phyloP scores from a whole-genome alignment of 2,329 filamentous ascomycete species.

The Claviceps sp. region DNA sequence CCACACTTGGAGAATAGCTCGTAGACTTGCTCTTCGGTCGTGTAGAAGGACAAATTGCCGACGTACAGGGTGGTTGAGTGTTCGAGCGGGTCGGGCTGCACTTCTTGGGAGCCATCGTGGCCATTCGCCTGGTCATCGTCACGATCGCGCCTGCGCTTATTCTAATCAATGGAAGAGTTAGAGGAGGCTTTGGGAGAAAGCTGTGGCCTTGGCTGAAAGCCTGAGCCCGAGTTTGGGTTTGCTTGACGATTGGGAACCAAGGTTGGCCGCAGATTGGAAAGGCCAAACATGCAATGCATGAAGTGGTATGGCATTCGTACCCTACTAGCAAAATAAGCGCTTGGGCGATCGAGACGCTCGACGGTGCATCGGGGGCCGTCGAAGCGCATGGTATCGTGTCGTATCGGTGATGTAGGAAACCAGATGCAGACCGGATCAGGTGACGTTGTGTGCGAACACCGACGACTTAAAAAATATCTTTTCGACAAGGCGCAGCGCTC shows the following conservation, averaged over 20 bases:
- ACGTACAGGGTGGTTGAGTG: constrained; percentile 93
- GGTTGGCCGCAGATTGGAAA: too few species aligned
- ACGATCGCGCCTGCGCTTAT: constrained; percentile 57
- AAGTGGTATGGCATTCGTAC: constrained; percentile 33
- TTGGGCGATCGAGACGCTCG: constrained; percentile 84
- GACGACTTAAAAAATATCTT: not conserved
- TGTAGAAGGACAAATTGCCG: constrained; percentile 96
- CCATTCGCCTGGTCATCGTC: constrained; percentile 35
- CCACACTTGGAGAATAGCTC: constrained; percentile 93
- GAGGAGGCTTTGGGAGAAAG: constrained; percentile 2
- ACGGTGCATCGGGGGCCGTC: constrained; percentile 53
- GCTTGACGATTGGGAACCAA: too few species aligned
- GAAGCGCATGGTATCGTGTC: constrained; percentile 25
- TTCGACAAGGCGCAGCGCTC: not conserved
- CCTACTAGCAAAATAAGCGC: constrained; percentile 79
- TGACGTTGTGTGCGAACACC: not conserved
- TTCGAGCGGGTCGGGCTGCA: constrained; percentile 53
- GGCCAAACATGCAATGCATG: not conserved
- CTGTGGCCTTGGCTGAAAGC: not conserved
- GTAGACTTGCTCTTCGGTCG: constrained; percentile 97
- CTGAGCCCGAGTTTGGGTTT: not conserved
- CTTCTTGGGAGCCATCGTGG: constrained; percentile 32
- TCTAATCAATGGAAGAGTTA: constrained; percentile 28
- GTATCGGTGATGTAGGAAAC: not conserved
- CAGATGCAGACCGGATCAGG: not conserved